Base-by-base conservation (phyloP, 257 asterid species). In the Plectranthus barbatus region DNA sequence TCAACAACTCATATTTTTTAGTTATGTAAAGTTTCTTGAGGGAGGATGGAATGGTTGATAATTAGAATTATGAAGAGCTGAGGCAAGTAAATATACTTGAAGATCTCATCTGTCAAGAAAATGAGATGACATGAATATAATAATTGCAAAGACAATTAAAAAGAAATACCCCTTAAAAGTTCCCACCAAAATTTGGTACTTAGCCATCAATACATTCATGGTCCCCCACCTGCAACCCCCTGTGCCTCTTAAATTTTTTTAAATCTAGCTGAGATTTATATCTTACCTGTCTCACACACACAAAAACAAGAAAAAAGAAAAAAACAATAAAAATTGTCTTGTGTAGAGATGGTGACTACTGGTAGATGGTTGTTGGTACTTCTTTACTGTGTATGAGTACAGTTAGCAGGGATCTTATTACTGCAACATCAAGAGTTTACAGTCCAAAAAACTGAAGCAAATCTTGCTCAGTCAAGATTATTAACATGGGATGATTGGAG, bases 311-410 rank as follows among this genome's bases (percentile, higher is more conserved):
- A 12, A 7, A 29, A 23, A 56, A 37, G 40, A 60, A 20, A 51
- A 31, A 75, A 49, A 67, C 39, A 60, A 33, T 23, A 8, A 23
- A 37, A 56, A 72, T 69, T 76, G 79, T 34, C 68, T 70, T 67
- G 56, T 67, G 64, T 69, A 68, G 37, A 67, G 86, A 81, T 54
- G 61, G 88, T 71, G 93, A 84, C 90, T 63, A 81, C 67, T 83
- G 83, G 81, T 72, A 73, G 66, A 67, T 67, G 78, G 84, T 79
- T 74, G 86, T 76, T 83, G 93, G 73, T 77, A 76, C 87, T 83
- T 80, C 79, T 81, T 85, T 74, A 81, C 84, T 72, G 84, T 67
- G 18, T 52, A 26, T 72, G 87, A 72, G 72, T 64, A 59, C 69
- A 61, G 69, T 40, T 71, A 10, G 46, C 67, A 58, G 23, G 17